phyloP scores from a whole-genome alignment of 2,329 filamentous ascomycete genomes.

The Periconia digitata region DNA sequence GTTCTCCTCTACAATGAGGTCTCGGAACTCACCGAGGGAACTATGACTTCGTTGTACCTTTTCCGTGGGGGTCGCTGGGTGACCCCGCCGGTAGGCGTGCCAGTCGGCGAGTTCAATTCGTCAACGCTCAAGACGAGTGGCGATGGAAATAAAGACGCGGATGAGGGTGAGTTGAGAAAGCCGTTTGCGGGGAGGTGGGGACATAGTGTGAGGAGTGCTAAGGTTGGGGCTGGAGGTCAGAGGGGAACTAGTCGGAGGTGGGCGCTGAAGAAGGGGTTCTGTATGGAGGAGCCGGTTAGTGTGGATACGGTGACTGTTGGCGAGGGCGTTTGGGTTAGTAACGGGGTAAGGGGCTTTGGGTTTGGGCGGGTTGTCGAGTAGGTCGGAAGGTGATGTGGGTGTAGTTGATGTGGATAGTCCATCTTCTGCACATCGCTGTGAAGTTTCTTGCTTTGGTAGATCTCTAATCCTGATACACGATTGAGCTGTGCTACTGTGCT shows the following conservation, averaged over 20 bases:
- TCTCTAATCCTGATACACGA: neutral
- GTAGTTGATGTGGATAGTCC: neutral
- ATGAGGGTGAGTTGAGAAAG: slow-evolving; percentile 38
- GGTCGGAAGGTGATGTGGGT: neutral
- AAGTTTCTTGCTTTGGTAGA: neutral
- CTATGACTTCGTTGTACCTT: slow-evolving; percentile 80
- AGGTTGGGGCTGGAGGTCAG: slow-evolving; percentile 74
- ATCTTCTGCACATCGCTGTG: neutral
- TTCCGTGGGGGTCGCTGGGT: slow-evolving; percentile 73
- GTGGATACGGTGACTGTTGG: slow-evolving; percentile 64
- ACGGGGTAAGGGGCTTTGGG: slow-evolving; percentile 77
- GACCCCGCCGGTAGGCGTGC: slow-evolving; percentile 63
- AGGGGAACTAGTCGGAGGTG: slow-evolving; percentile 80
- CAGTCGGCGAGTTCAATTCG: slow-evolving; percentile 24
- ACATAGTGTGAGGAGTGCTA: slow-evolving; percentile 39
- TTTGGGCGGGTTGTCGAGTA: slow-evolving; percentile 37
- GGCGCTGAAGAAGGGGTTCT: slow-evolving; percentile 72
- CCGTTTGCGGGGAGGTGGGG: slow-evolving; percentile 44
- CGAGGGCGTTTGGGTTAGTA: slow-evolving; percentile 86
- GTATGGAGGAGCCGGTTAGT: slow-evolving; percentile 64
- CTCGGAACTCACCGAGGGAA: slow-evolving; percentile 79
- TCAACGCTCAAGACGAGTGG: slow-evolving; percentile 12
- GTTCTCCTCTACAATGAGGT: slow-evolving; percentile 71
- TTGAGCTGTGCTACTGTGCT: neutral
- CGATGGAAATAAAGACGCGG: slow-evolving; percentile 13